phyloP scores from a whole-genome alignment of 2,329 filamentous ascomycete species.

The Lecanicillium sp. region DNA sequence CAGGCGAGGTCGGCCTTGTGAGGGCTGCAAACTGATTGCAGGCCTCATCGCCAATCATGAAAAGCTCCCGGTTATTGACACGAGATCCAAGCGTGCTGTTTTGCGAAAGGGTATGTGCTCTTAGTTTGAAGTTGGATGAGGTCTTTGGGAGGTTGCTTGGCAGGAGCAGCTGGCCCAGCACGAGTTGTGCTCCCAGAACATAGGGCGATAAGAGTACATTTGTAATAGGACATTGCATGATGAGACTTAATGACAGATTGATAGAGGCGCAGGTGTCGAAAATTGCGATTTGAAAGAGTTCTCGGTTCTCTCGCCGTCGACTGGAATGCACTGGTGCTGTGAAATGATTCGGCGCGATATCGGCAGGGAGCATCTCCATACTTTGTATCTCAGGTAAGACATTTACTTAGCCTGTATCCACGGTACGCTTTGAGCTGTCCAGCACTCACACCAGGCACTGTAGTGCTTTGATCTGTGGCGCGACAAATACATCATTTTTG shows the following conservation, averaged over 20 bases:
- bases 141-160: background rate
- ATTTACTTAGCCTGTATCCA: too few species aligned
- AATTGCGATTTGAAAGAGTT: too few species aligned
- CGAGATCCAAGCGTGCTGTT: background rate
- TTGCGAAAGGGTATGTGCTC: background rate
- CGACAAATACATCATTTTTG: too few species aligned
- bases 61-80: background rate
- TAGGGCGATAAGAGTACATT: background rate
- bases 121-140: slow-evolving; percentile 1
- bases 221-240: background rate
- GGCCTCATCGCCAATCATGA: background rate
- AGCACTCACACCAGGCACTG: too few species aligned
- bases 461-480: too few species aligned
- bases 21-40: background rate
- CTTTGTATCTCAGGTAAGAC: too few species aligned
- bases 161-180: background rate
- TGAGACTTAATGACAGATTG: background rate
- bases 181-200: background rate
- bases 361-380: too few species aligned
- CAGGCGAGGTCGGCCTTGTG: background rate
- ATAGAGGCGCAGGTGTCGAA: too few species aligned
- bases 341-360: too few species aligned
- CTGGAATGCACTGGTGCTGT: too few species aligned
- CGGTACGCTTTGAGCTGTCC: too few species aligned
- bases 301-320: too few species aligned